A percentile compares a stretch with the other conserved stretches of the same genome.
These are phyloP conservation scores for Naganishia antarctica DNA, from an alignment of 768 basidiomycete species.

Conservation along the genomic window DNA sequence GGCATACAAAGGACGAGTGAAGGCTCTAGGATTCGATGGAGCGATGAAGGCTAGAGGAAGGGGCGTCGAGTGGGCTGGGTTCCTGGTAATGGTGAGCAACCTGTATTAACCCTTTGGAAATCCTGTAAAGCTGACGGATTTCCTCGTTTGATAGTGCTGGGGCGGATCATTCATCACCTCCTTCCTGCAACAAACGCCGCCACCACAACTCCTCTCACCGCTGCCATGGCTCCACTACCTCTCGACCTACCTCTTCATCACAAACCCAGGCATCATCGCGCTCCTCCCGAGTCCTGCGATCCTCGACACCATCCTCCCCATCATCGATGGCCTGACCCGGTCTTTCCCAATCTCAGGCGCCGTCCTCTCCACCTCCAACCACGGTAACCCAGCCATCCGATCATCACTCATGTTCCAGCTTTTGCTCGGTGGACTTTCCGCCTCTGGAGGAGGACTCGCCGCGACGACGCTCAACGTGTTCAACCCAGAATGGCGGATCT, in stretches of 20 bases:
- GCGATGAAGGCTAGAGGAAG: conserved; percentile 19
- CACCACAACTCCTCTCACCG: conserved; percentile 29
- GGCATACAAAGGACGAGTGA: conserved; percentile 24
- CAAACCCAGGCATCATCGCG: conserved; percentile 14
- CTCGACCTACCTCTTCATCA: conserved; percentile 25
- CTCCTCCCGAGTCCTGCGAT: conserved; percentile 15
- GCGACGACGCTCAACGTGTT: conserved; percentile 29
- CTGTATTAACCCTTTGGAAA: not conserved
- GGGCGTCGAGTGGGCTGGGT: conserved; percentile 28
- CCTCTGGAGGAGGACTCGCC: conserved; percentile 24
- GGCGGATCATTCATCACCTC: conserved; percentile 29
- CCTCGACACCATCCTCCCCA: conserved; percentile 28
- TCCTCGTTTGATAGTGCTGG: conserved; percentile 21
- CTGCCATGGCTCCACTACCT: conserved; percentile 28
- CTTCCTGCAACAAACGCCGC: conserved; percentile 23
- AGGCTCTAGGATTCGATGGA: conserved; percentile 21
- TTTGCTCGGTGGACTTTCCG: conserved; percentile 24
- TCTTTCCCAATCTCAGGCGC: conserved; percentile 30
- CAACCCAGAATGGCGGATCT: conserved; percentile 25
- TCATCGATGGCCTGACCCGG: conserved; percentile 30
- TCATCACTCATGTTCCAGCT: conserved; percentile 25
- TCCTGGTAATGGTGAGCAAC: conserved; percentile 28
- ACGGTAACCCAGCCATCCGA: conserved; percentile 24
- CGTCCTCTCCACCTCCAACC: conserved; percentile 17
- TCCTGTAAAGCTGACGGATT: not conserved